Percentiles rank a stretch among this genome's conserved stretches.
phyloP scores from a whole-genome alignment of 2,329 filamentous ascomycete species.

The Alternaria postmessia region DNA sequence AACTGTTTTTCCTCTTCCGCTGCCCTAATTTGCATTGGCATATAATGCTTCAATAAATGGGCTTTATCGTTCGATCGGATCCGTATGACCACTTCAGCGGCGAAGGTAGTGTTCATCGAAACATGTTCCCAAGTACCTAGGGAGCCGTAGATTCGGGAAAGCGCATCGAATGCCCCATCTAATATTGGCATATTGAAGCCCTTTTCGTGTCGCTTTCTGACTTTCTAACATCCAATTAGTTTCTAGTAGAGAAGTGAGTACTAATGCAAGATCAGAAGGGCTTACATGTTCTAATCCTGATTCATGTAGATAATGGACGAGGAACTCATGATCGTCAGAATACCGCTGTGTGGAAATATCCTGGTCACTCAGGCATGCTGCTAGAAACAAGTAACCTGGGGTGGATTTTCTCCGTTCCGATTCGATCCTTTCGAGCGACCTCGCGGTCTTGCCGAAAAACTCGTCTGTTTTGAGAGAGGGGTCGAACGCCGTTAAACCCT shows the following conservation, averaged over 20 bases:
- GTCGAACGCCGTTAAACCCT: neutral
- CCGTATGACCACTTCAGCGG: neutral
- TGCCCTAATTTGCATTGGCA: neutral
- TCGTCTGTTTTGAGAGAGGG: neutral
- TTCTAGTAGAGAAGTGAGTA: neutral
- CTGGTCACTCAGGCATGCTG: neutral
- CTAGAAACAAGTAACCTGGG: neutral
- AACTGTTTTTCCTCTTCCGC: neutral
- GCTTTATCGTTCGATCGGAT: neutral
- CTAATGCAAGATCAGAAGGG: neutral
- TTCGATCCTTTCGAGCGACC: neutral
- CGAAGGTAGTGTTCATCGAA: neutral
- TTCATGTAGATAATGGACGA: neutral
- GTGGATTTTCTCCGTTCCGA: neutral
- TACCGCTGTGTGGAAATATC: neutral
- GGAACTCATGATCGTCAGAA: neutral
- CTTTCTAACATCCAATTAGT: neutral
- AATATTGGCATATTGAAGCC: slow-evolving; percentile 1
- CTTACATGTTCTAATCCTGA: slow-evolving; percentile 1
- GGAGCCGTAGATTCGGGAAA: neutral
- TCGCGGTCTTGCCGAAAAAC: neutral
- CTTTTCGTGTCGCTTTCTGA: neutral
- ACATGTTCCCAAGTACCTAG: neutral
- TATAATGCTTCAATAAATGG: neutral
- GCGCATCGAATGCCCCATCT: neutral